Base-by-base conservation (phyloP, 495 filamentous ascomycete genomes). In the Penicillium robsamsonii region DNA sequence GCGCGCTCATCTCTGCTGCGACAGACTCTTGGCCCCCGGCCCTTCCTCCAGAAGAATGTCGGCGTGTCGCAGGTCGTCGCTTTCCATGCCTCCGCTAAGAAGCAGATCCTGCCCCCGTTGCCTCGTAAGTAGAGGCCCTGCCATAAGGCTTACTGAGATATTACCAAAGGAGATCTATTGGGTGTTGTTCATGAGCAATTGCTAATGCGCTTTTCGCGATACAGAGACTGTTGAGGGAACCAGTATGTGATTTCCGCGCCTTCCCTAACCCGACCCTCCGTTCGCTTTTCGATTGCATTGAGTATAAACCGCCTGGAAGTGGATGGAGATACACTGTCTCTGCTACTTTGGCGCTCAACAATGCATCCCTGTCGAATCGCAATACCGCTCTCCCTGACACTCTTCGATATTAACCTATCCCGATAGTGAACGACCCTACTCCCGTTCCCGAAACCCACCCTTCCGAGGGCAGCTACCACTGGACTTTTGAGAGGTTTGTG, bases 391-490 rank as follows among this genome's bases (percentile, higher is more conserved):
- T 33, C 5, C 7, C 10, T 17, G 6, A 37, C 5, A 5, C n/a
- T 24, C 41, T 25, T 54, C 6, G 30, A 24, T 55, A 50, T 27
- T 57, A 54, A 58, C 49, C 5, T 12, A 41, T 40, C 25, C 30
- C 35, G 24, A 65, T 46, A 95, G 89, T 88, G 62, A 98, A 98
- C 76, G 94, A 97, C 70, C 80, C 94, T 51, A 87, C 82, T 44
- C 84, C 82, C 25, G 69, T 97, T n/a, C 91, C 90, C 25, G 61
- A 79, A 10, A 61, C 88, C 38, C 84, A 81, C 50, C 85, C 92
- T 15, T 77, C 82, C 20, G 87, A 97, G 73, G 95, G 94, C 51
- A 93, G 89, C 72, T 97, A 97, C 81, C 94, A 98, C 81, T 98
- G 94, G 94, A 86, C 88, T 59, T 96, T 96, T 69, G 94, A 98